phyloP scores from a whole-genome alignment of 495 filamentous ascomycete species.

The Penicillium waksmanii region DNA sequence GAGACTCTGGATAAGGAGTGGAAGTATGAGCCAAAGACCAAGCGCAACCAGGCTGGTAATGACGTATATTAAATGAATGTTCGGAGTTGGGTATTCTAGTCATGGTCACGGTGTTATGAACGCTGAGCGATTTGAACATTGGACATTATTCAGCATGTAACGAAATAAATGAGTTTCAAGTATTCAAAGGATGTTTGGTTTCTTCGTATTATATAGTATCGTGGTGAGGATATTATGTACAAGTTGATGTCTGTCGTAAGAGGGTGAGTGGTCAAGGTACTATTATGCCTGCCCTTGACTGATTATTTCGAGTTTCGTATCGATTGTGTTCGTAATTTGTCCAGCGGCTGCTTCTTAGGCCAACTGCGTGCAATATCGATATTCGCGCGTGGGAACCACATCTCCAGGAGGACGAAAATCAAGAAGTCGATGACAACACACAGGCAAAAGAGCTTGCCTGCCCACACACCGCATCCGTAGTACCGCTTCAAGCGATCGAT shows the following conservation, averaged over 20 bases:
- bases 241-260: constrained; percentile 1
- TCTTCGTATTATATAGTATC: background rate
- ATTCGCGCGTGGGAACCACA: constrained; percentile 77
- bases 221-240: constrained; percentile 2
- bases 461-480: constrained; percentile 99
- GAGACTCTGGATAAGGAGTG: constrained; percentile 52
- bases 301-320: constrained; percentile 14
- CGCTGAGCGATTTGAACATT: background rate
- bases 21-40: constrained; percentile 39
- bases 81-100: constrained; percentile 7
- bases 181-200: background rate
- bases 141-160: background rate
- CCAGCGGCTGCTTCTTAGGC: constrained; percentile 69
- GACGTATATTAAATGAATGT: constrained; percentile 3
- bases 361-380: constrained; percentile 91
- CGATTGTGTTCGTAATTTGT: constrained; percentile 13
- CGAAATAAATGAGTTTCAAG: background rate
- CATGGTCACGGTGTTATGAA: background rate
- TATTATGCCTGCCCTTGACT: background rate
- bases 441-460: constrained; percentile 93
- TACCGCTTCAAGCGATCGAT: constrained; percentile 95
- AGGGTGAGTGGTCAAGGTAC: background rate
- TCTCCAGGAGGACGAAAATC: constrained; percentile 82
- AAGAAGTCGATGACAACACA: constrained; percentile 94
- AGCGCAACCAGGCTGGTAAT: constrained; percentile 20